Conservation (phyloP, 2,329 filamentous ascomycete genomes). For the Fusarium staphyleae region DNA sequence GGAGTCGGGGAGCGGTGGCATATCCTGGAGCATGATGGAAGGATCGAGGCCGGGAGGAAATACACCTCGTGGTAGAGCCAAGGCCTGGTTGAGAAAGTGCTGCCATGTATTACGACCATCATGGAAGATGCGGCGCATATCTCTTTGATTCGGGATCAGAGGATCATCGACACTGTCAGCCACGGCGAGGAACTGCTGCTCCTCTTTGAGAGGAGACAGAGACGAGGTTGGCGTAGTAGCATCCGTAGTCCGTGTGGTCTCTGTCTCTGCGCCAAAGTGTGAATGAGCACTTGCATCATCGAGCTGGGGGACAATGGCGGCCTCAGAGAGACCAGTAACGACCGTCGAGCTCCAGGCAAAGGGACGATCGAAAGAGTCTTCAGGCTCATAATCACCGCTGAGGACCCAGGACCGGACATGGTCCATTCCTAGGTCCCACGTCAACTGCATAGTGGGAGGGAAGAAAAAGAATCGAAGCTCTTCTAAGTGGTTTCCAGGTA, state of each 20-base stretch:
- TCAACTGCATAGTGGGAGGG: slow-evolving; percentile 37
- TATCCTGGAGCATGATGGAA: slow-evolving; percentile 38
- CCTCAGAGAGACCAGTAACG: slow-evolving; percentile 38
- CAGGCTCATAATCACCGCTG: slow-evolving; percentile 32
- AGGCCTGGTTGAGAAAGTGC: slow-evolving; percentile 27
- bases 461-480: slow-evolving; percentile 4
- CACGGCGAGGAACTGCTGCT: slow-evolving; percentile 22
- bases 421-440: slow-evolving; percentile 41
- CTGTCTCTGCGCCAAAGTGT: slow-evolving; percentile 11
- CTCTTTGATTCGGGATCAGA: slow-evolving; percentile 30
- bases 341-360: slow-evolving; percentile 37
- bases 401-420: slow-evolving; percentile 43
- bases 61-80: slow-evolving; percentile 28
- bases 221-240: slow-evolving; percentile 20
- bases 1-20: slow-evolving; percentile 35
- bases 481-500: slow-evolving; percentile 15
- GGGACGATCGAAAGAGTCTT: slow-evolving; percentile 33
- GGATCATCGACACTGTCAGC: slow-evolving; percentile 32
- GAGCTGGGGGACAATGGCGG: slow-evolving; percentile 24
- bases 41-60: slow-evolving; percentile 36
- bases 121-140: slow-evolving; percentile 35
- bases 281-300: slow-evolving; percentile 35
- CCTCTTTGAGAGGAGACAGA: slow-evolving; percentile 9
- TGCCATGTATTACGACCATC: slow-evolving; percentile 35
- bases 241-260: slow-evolving; percentile 16